Percentiles rank a stretch among this genome's conserved stretches.
These are phyloP conservation scores for Dioscorea dumetorum DNA, from an alignment of 106 monocot genomes.

Conservation along the genomic window DNA sequence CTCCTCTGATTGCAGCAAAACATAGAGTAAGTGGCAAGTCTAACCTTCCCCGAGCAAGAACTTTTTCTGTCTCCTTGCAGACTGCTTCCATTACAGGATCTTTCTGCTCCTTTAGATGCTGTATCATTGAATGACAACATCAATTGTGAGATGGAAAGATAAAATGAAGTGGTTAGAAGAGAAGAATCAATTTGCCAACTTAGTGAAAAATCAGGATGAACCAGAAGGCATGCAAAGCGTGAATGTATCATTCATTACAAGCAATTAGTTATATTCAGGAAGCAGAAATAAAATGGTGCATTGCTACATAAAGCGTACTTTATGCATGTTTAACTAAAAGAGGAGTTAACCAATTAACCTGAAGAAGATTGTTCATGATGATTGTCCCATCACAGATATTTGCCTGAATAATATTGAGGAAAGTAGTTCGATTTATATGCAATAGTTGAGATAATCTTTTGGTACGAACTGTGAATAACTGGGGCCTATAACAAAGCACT, in stretches of 20 bases:
- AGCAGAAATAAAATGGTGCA: not conserved
- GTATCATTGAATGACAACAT: not conserved
- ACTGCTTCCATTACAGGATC: conserved; percentile 35
- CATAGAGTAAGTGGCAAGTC: conserved; percentile 39
- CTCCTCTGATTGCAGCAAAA: conserved; percentile 34
- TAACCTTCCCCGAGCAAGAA: conserved; percentile 32
- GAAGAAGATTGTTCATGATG: conserved; percentile 26
- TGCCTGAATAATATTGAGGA: conserved; percentile 22
- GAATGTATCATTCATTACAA: not conserved
- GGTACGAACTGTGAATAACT: conserved; percentile 22
- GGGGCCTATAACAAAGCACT: conserved; percentile 25
- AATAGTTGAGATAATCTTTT: conserved; percentile 17
- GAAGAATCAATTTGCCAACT: no score
- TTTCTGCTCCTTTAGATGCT: conserved; percentile 32
- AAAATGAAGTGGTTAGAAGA: no score
- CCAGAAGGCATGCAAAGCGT: not conserved
- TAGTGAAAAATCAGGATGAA: not conserved
- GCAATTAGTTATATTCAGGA: not conserved
- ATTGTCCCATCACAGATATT: conserved; percentile 22
- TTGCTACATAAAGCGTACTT: not conserved
- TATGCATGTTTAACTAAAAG: not conserved
- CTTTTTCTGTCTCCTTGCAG: conserved; percentile 34
- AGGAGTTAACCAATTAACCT: conserved; percentile 2
- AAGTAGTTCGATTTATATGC: conserved; percentile 14
- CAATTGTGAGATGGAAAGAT: no score